These are phyloP conservation scores for Alternaria gaisen DNA, from an alignment of 2,329 filamentous ascomycete genomes.

Conservation along the genomic window DNA sequence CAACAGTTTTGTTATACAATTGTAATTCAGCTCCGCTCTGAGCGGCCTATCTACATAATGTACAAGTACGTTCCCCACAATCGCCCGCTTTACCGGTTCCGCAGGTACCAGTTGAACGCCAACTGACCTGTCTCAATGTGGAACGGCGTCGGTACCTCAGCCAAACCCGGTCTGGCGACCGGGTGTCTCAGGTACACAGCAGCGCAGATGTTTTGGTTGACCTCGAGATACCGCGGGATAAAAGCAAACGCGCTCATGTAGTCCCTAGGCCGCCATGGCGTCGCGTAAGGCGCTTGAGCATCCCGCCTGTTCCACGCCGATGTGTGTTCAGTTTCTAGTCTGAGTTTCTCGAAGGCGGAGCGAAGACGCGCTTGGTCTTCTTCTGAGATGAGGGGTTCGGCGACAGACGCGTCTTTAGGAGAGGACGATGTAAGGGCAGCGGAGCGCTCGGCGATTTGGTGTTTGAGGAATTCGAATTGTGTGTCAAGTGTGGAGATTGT, in stretches of 20 bases:
- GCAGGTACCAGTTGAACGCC: slow-evolving; percentile 94
- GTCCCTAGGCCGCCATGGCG: slow-evolving; percentile 85
- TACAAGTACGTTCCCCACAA: slow-evolving; percentile 10
- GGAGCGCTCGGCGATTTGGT: slow-evolving; percentile 30
- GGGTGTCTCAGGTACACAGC: slow-evolving; percentile 96
- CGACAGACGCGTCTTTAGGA: slow-evolving; percentile 1
- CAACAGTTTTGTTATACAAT: slow-evolving; percentile 6
- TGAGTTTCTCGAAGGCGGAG: slow-evolving; percentile 64
- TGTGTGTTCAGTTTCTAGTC: slow-evolving; percentile 79
- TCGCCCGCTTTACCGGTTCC: slow-evolving; percentile 69
- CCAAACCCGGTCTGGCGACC: slow-evolving; percentile 80
- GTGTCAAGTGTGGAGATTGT: slow-evolving; percentile 56
- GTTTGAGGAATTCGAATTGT: slow-evolving; percentile 58
- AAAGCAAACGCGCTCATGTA: slow-evolving; percentile 95
- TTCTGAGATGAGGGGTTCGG: slow-evolving; percentile 41
- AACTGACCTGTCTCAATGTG: slow-evolving; percentile 73
- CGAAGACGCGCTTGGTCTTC: slow-evolving; percentile 68
- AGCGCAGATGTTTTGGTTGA: slow-evolving; percentile 96
- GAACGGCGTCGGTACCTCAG: slow-evolving; percentile 83
- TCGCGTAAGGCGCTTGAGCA: slow-evolving; percentile 76
- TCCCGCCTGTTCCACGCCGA: slow-evolving; percentile 62
- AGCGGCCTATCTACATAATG: slow-evolving; percentile 10
- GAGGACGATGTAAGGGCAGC: slow-evolving; percentile 9
- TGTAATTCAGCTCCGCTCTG: not conserved
- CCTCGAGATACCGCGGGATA: slow-evolving; percentile 93